A percentile compares a stretch with the other conserved stretches of the same genome.
Evolutionary conservation across 1,284 basidiomycete species (phyloP).

Genomic region (Pseudozyma thailandica): DNA sequence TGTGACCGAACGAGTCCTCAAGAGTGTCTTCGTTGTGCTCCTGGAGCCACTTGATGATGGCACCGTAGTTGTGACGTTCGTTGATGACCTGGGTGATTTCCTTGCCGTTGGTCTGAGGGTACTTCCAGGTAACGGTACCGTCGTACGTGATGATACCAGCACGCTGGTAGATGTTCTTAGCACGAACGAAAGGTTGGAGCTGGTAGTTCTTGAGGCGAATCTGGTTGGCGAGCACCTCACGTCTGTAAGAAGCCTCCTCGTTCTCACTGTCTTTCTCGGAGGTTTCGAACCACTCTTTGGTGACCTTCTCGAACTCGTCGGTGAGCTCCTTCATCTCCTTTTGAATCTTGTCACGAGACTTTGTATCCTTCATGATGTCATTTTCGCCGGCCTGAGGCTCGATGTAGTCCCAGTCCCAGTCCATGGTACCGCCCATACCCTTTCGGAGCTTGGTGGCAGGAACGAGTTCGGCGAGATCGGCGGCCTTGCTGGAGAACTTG

Average conservation of each 20-base stretch:
- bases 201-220: constrained; percentile 66
- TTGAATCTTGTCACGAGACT: constrained; percentile 58
- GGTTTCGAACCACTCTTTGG: constrained; percentile 58
- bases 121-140: constrained; percentile 61
- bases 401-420: constrained; percentile 68
- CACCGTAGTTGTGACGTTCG: constrained; percentile 62
- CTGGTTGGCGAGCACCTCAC: constrained; percentile 62
- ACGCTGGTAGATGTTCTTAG: constrained; percentile 65
- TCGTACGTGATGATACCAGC: constrained; percentile 60
- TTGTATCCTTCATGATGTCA: constrained; percentile 61
- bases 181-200: constrained; percentile 60
- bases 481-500: constrained; percentile 65
- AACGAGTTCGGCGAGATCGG: constrained; percentile 62
- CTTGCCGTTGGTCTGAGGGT: constrained; percentile 62
- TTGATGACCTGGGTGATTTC: constrained; percentile 53
- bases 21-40: constrained; percentile 66
- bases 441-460: constrained; percentile 60
- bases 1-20: constrained; percentile 59
- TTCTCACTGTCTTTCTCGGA: constrained; percentile 47
- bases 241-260: constrained; percentile 51
- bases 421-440: constrained; percentile 67
- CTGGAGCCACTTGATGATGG: constrained; percentile 63
- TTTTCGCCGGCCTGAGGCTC: constrained; percentile 66
- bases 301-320: constrained; percentile 58
- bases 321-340: constrained; percentile 59